Evolutionary conservation across 805 yeast species (phyloP).

Genomic region (Teunomyces kruisii): DNA sequence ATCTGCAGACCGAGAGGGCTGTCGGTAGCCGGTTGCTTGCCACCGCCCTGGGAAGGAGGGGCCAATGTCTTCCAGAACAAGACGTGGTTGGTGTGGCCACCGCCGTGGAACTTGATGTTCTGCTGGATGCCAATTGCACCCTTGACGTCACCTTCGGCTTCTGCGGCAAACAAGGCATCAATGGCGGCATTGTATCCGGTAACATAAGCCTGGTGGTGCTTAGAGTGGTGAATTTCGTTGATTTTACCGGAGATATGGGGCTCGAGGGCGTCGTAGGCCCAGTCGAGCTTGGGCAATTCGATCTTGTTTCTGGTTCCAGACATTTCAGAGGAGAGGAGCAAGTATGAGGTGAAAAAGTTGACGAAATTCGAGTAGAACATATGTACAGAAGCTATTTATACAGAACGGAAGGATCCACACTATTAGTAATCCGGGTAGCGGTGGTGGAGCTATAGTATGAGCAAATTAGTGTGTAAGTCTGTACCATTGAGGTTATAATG

Average conservation of each 20-base stretch:
- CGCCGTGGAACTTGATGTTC: conserved; percentile 50
- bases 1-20: conserved; percentile 40
- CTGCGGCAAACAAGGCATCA: conserved; percentile 37
- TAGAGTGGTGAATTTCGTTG: conserved; percentile 48
- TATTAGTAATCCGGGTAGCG: background rate
- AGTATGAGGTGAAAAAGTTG: background rate
- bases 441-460: background rate
- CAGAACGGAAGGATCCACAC: background rate
- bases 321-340: background rate
- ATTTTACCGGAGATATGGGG: conserved; percentile 48
- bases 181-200: conserved; percentile 47
- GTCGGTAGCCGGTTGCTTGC: conserved; percentile 21
- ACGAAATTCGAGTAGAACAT: too few species aligned
- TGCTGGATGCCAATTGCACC: conserved; percentile 44
- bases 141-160: conserved; percentile 39
- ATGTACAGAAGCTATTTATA: conserved; percentile 1
- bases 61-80: conserved; percentile 52
- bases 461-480: background rate
- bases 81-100: conserved; percentile 51
- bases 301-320: conserved; percentile 8
- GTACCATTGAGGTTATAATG: background rate
- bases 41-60: conserved; percentile 44
- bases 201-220: conserved; percentile 52
- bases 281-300: conserved; percentile 44
- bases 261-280: conserved; percentile 47